A percentile compares a stretch with the other conserved stretches of the same genome.
Conservation (phyloP, 192 early-diverging fungal species). For the Dissophora ornata region DNA sequence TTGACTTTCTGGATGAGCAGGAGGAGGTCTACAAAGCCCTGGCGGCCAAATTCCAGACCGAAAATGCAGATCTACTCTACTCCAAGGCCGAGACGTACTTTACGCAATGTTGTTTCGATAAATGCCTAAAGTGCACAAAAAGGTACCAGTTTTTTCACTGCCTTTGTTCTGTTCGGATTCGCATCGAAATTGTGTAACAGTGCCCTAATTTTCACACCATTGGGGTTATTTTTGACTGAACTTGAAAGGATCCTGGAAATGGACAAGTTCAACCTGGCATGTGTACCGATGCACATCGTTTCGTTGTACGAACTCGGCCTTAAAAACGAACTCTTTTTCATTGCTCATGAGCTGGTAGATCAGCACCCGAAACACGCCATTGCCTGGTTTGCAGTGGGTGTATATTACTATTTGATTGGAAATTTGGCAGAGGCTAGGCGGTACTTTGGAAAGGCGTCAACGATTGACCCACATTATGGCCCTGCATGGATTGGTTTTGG, state of each 20-base stretch:
- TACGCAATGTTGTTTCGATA: constrained; percentile 59
- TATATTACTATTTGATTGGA: constrained; percentile 74
- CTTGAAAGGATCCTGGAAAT: constrained; percentile 65
- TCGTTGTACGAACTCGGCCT: constrained; percentile 72
- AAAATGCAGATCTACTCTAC: constrained; percentile 63
- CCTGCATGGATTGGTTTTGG: constrained; percentile 85
- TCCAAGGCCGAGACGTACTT: constrained; percentile 67
- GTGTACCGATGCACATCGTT: constrained; percentile 72
- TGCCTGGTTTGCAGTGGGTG: constrained; percentile 84
- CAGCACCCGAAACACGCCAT: constrained; percentile 66
- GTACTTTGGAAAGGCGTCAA: constrained; percentile 74
- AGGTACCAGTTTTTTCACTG: constrained; percentile 38
- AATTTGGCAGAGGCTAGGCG: constrained; percentile 70
- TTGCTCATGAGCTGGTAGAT: constrained; percentile 79
- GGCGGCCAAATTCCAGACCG: constrained; percentile 50
- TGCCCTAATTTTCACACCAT: not conserved
- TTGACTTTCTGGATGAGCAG: constrained; percentile 59
- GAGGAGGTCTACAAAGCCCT: constrained; percentile 51
- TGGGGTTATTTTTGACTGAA: not conserved
- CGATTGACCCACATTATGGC: constrained; percentile 70
- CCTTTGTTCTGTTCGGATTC: too few relatives aligned
- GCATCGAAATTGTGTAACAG: not conserved
- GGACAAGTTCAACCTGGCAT: constrained; percentile 68
- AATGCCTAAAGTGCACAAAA: constrained; percentile 61
- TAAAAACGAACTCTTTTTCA: constrained; percentile 76